Base-by-base conservation (phyloP, 306 rosid genomes). In the Ochetophila trinervis region DNA sequence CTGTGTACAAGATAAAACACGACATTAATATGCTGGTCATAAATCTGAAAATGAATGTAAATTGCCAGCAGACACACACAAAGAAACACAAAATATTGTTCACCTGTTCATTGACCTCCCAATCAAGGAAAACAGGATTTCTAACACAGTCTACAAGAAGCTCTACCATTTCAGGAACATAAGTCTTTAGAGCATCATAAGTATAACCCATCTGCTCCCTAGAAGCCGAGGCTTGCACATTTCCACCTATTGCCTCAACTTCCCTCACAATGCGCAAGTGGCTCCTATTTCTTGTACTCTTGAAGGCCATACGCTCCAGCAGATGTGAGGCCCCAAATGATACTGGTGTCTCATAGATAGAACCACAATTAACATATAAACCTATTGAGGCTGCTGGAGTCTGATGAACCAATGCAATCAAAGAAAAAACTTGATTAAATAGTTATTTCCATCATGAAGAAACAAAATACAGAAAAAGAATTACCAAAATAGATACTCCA, bases 61-160 rank as follows among this genome's bases (percentile, higher is more conserved):
- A 22, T 63, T 73, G 17, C 13, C 9, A 23, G 22, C 34, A 7
- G 16, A 24, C 14, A n/a, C 47, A 51, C 23, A 0, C 14, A 53
- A 8, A n/a, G 48, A 9, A 15, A 37, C 18, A 54, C 7, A 22
- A 37, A 34, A 14, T 51, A 32, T 21, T 51, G 78, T 48, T 68
- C 82, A 92, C 98, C 93, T 89, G 93, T 66, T 93, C 95, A 32
- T 87, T 85, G 73, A 93, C 85, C 74, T 93, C 98, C 98, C 98
- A 92, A 71, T 92, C 96, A 60, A 89, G 91, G 76, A 89, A 92
- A 37, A 62, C 86, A 34, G 98, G 87, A 67, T 92, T 92, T 81
- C 93, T 83, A 57, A 84, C 91, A 59, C 68, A 66, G 71, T 92
- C 98, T 67, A 82, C 69, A 61, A 92, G 98, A 22, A 92, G 85